Base-by-base conservation (phyloP, 768 basidiomycete genomes). In the Lyophyllum decastes region DNA sequence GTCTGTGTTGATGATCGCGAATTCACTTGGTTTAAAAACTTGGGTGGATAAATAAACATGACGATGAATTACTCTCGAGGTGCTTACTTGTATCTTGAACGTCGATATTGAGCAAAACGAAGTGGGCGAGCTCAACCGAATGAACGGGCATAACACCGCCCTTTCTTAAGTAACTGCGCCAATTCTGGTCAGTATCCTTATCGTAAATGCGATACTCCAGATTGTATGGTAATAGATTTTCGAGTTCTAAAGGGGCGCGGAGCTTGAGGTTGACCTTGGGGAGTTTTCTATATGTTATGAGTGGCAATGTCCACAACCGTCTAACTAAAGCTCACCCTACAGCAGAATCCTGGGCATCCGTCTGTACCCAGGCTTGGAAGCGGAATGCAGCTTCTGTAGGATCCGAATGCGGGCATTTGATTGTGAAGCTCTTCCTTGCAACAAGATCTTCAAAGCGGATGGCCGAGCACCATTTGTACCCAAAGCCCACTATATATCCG, bases 61-160 rank as follows among this genome's bases (percentile, higher is more conserved):
- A n/a, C 1, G 33, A 16, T 38, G 34, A 19, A 34, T 50, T 10
- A 16, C 25, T 21, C 47, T 9, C 2, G 19, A 49, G 21, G 1
- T 16, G 57, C 80, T 64, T 64, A 94, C 96, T 86, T 48, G 94
- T 91, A 64, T 98, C 96, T 73, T 98, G 90, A 1, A 97, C 79
- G 53, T 88, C 80, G n/a, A 98, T 81, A 64, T 93, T 98, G 43
- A 98, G 80, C 14, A 98, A 75, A 24, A 98, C 82, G 54, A 98
- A 79, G 71, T 99, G 97, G 5, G 83, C 82, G 2, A 98, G 78
- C 67, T 98, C 95, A 25, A 97, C 92, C 2, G 94, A 95, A 68
- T 98, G 97, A 17, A 98, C 89, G 2, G 97, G 97, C 87, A 96
- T 96, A 40, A 94, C 79, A 7, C 95, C 96, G 26, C 97, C 96